Percentiles rank a stretch among this genome's conserved stretches.
Evolutionary conservation across 139 green algal genomes (phyloP).

Genomic region (Chlamydomonas urium): DNA sequence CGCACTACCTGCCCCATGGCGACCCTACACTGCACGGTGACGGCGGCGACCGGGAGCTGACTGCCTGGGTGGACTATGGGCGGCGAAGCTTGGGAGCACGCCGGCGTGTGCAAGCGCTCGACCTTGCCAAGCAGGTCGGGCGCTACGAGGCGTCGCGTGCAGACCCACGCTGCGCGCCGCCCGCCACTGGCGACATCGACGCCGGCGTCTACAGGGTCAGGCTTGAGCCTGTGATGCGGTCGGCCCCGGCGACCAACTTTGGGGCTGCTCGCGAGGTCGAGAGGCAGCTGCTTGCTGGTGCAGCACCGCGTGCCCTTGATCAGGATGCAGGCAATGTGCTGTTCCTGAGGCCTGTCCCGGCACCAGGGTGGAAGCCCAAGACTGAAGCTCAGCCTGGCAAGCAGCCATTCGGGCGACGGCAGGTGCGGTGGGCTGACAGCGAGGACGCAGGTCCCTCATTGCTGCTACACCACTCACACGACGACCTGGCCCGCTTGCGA

Average conservation of each 20-base stretch:
- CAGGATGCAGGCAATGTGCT: slow-evolving; percentile 31
- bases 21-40: background rate
- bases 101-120: slow-evolving; percentile 5
- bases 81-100: slow-evolving; percentile 12
- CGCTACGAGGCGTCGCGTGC: background rate
- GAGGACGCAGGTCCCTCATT: slow-evolving; percentile 25
- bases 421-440: slow-evolving; percentile 5
- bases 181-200: slow-evolving; percentile 26
- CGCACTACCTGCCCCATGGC: background rate
- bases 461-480: slow-evolving; percentile 12
- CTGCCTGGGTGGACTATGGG: slow-evolving; percentile 30
- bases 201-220: slow-evolving; percentile 25
- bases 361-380: slow-evolving; percentile 18
- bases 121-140: slow-evolving; percentile 4
- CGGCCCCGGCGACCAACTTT: too few relatives aligned
- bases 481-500: slow-evolving; percentile 18
- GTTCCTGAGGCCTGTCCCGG: slow-evolving; percentile 19
- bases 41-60: slow-evolving; percentile 21
- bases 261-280: too few relatives aligned
- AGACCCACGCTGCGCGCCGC: slow-evolving; percentile 17
- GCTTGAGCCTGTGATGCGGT: background rate
- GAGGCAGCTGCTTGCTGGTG: too few relatives aligned
- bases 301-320: too few relatives aligned
- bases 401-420: slow-evolving; percentile 23
- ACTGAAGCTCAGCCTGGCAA: background rate